Percentiles rank a stretch among this genome's conserved stretches.
These are phyloP conservation scores for Yarrowia sp. DNA, from an alignment of 805 yeast genomes.

Conservation along the genomic window DNA sequence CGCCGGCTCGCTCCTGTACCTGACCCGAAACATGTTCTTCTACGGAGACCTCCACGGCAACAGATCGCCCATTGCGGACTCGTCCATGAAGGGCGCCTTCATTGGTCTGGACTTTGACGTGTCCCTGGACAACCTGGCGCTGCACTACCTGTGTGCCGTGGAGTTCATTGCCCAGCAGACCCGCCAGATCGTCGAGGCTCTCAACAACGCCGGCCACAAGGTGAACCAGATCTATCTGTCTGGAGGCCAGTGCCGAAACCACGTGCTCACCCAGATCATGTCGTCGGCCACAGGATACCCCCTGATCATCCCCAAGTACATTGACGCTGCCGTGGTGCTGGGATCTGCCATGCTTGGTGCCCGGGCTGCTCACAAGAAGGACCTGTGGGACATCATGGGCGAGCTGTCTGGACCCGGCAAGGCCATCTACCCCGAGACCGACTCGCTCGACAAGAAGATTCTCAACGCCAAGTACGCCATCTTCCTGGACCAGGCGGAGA, in stretches of 20 bases:
- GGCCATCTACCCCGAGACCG: constrained; percentile 71
- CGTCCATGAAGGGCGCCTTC: constrained; percentile 88
- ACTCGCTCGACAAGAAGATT: constrained; percentile 70
- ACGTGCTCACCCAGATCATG: constrained; percentile 82
- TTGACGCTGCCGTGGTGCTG: constrained; percentile 96
- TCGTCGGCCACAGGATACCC: constrained; percentile 95
- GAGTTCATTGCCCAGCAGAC: constrained; percentile 98
- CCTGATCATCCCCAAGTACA: constrained; percentile 89
- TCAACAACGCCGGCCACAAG: constrained; percentile 80
- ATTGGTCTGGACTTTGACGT: constrained; percentile 93
- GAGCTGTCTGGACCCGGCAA: constrained; percentile 82
- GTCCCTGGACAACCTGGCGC: constrained; percentile 82
- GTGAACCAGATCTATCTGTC: constrained; percentile 82
- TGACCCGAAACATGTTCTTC: constrained; percentile 85
- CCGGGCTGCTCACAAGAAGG: constrained; percentile 68
- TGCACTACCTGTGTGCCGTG: constrained; percentile 89
- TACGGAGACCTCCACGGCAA: constrained; percentile 98
- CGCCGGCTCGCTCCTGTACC: constrained; percentile 74
- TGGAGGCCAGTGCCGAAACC: constrained; percentile 97
- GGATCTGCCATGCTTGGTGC: constrained; percentile 97
- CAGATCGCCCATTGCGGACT: constrained; percentile 97
- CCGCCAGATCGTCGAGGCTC: constrained; percentile 87
- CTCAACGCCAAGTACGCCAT: constrained; percentile 82
- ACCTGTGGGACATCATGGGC: constrained; percentile 86
- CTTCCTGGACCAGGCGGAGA: constrained; percentile 84